phyloP scores from a whole-genome alignment of 768 basidiomycete species.

The Austroboletus festivus region DNA sequence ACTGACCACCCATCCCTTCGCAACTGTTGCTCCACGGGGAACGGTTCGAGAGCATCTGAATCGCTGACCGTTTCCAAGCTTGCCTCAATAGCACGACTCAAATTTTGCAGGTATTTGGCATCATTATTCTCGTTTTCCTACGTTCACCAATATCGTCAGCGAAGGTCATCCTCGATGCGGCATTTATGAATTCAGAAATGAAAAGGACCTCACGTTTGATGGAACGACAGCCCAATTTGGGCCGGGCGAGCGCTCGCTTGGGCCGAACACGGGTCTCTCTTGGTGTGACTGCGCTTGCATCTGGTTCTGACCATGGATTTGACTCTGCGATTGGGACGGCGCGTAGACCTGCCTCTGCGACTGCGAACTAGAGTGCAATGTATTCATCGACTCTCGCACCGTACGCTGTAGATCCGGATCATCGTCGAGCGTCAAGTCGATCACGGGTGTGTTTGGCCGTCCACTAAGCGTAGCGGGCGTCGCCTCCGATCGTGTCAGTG shows the following conservation, averaged over 20 bases:
- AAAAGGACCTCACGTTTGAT: conserved; percentile 49
- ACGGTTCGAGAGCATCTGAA: conserved; percentile 47
- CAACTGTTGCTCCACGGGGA: conserved; percentile 49
- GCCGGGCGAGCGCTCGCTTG: conserved; percentile 59
- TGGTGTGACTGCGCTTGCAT: conserved; percentile 20
- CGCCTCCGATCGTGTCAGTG: conserved; percentile 12
- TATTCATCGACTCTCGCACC: conserved; percentile 50
- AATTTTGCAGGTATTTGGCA: conserved; percentile 55
- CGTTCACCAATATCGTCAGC: not conserved
- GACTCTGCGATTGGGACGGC: not conserved
- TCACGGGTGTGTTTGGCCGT: conserved; percentile 34
- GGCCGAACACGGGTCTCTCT: conserved; percentile 46
- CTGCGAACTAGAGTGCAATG: conserved; percentile 28
- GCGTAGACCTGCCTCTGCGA: not conserved
- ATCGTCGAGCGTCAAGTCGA: conserved; percentile 65
- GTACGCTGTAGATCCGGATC: conserved; percentile 49
- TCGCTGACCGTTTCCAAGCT: conserved; percentile 54
- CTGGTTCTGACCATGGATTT: not conserved
- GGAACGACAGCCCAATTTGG: conserved; percentile 70
- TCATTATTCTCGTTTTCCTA: conserved; percentile 36
- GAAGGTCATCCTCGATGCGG: too few species aligned
- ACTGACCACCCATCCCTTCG: conserved; percentile 59
- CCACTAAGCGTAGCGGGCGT: conserved; percentile 6
- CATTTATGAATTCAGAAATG: not conserved
- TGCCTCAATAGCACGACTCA: conserved; percentile 71